phyloP scores from a whole-genome alignment of 1,284 basidiomycete genomes.

The Rhodotorula sp. region DNA sequence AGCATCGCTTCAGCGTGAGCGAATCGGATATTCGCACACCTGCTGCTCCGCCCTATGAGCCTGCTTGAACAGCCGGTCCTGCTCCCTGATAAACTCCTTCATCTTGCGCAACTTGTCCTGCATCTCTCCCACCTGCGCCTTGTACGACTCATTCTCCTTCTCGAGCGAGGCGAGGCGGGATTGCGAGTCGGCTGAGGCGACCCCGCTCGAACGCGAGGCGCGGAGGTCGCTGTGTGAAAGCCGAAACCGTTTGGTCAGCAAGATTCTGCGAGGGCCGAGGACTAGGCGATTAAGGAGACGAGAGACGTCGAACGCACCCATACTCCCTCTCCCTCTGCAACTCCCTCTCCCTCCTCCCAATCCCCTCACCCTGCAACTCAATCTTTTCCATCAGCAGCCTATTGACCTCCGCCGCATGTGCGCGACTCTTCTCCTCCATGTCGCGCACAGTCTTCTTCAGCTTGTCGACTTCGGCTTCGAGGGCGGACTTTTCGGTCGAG shows the following conservation, averaged over 20 bases:
- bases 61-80: slow-evolving; percentile 74
- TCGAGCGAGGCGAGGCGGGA: slow-evolving; percentile 70
- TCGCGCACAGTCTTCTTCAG: slow-evolving; percentile 69
- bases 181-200: slow-evolving; percentile 76
- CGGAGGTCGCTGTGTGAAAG: slow-evolving; percentile 62
- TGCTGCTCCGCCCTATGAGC: slow-evolving; percentile 59
- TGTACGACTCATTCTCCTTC: slow-evolving; percentile 68
- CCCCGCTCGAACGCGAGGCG: slow-evolving; percentile 67
- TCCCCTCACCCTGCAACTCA: slow-evolving; percentile 78
- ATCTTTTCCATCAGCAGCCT: slow-evolving; percentile 83
- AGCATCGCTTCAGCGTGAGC: not conserved
- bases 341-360: slow-evolving; percentile 77
- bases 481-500: slow-evolving; percentile 74
- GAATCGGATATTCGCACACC: not conserved
- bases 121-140: slow-evolving; percentile 67
- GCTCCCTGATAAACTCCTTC: slow-evolving; percentile 78
- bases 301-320: no score
- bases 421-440: slow-evolving; percentile 75
- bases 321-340: slow-evolving; percentile 75
- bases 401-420: slow-evolving; percentile 71
- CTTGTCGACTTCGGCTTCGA: slow-evolving; percentile 66
- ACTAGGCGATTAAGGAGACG: no score
- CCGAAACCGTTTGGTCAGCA: not conserved
- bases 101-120: slow-evolving; percentile 64
- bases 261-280: no score